phyloP scores from a whole-genome alignment of 441 rosid species.

The Metrosideros polymorpha region DNA sequence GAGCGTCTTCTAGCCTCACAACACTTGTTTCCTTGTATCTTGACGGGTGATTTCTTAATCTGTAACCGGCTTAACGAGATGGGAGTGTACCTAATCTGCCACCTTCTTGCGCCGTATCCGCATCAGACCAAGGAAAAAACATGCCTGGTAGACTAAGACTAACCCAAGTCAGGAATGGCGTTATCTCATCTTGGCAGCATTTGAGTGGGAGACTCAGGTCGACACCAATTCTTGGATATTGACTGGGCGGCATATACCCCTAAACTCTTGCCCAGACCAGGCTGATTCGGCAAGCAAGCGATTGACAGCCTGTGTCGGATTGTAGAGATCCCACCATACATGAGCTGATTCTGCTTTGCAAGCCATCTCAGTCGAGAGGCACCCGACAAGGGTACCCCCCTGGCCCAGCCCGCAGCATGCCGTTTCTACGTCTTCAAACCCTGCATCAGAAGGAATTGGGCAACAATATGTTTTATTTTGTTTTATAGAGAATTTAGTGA shows the following conservation, averaged over 20 bases:
- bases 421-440: conserved; percentile 25
- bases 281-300: conserved; percentile 40
- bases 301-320: conserved; percentile 42
- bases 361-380: conserved; percentile 45
- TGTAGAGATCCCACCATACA: conserved; percentile 73
- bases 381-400: conserved; percentile 33
- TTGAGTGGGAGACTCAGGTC: not conserved
- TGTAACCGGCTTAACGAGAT: not conserved
- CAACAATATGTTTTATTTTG: not conserved
- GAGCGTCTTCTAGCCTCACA: not conserved
- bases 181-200: not conserved
- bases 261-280: conserved; percentile 32
- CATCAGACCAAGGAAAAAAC: not conserved
- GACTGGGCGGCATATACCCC: conserved; percentile 31
- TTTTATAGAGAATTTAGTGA: not conserved
- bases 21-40: not conserved
- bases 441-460: conserved; percentile 10
- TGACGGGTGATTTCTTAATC: not conserved
- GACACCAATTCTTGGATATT: conserved; percentile 22
- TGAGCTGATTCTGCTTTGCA: conserved; percentile 28
- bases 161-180: not conserved
- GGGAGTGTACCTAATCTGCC: not conserved
- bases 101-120: not conserved
- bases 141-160: not conserved
- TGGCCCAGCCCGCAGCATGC: conserved; percentile 55